Evolutionary conservation across 2,329 filamentous ascomycete species (phyloP).

Genomic region (Blumeriella jaapii): DNA sequence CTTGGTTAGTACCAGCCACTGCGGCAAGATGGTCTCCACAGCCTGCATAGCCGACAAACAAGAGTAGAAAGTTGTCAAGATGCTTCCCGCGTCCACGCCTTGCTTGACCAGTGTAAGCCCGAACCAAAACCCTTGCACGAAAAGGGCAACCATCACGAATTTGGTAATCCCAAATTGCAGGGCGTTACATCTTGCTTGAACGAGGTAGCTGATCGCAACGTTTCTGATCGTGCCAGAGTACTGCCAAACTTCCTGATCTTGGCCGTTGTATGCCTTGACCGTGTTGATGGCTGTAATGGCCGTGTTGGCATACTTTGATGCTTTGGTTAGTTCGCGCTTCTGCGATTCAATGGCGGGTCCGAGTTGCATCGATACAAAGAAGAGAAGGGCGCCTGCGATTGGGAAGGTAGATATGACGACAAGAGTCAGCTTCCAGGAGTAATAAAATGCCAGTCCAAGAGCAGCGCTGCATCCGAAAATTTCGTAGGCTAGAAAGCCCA

Average conservation of each 20-base stretch:
- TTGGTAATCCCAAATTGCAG: constrained; percentile 63
- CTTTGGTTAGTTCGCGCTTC: constrained; percentile 52
- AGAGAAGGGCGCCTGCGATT: constrained; percentile 48
- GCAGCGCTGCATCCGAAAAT: constrained; percentile 53
- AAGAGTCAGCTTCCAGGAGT: constrained; percentile 75
- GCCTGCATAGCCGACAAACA: constrained; percentile 66
- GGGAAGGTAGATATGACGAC: constrained; percentile 67
- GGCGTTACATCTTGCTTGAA: constrained; percentile 57
- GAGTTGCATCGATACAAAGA: constrained; percentile 47
- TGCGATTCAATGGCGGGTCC: constrained; percentile 58
- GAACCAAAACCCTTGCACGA: constrained; percentile 86
- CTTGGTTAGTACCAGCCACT: constrained; percentile 67
- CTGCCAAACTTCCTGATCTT: constrained; percentile 54
- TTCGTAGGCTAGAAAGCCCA: constrained; percentile 59
- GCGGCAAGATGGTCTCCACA: constrained; percentile 61
- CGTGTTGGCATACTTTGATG: constrained; percentile 60
- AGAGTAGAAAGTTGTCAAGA: constrained; percentile 79
- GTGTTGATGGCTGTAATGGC: constrained; percentile 67
- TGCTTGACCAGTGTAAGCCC: constrained; percentile 57
- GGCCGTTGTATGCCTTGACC: constrained; percentile 76
- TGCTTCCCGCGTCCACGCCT: constrained; percentile 46
- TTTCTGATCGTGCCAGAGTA: constrained; percentile 47
- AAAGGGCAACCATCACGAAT: constrained; percentile 65
- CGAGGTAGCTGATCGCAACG: constrained; percentile 51
- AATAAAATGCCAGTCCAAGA: constrained; percentile 61